phyloP scores from a whole-genome alignment of 2,329 filamentous ascomycete species.

The Ambrosiella xylebori region DNA sequence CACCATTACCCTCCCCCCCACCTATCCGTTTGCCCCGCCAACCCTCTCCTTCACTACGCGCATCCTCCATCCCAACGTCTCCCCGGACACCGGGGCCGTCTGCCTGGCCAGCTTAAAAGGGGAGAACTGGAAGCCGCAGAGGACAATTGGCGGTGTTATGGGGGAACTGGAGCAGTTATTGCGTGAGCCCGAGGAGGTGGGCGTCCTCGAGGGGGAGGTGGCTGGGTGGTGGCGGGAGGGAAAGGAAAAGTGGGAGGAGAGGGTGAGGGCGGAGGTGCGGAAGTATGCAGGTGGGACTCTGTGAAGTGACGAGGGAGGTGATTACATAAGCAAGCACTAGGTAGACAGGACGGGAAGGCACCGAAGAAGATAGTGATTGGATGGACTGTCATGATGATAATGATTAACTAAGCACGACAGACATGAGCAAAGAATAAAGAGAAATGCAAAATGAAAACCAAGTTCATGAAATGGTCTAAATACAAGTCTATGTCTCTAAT shows the following conservation, averaged over 20 bases:
- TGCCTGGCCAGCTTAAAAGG: conserved; percentile 88
- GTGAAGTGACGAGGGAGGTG: too few species aligned
- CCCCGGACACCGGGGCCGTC: conserved; percentile 93
- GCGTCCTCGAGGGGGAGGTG: conserved; percentile 73
- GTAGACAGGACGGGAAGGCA: too few species aligned
- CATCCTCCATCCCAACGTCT: conserved; percentile 99
- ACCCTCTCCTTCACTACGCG: conserved; percentile 99
- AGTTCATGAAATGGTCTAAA: background rate
- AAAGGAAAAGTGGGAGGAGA: conserved; percentile 44
- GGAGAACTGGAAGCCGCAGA: conserved; percentile 84
- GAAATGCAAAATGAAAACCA: background rate
- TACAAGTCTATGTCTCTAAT: background rate
- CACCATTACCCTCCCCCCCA: conserved; percentile 96
- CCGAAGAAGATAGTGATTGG: too few species aligned
- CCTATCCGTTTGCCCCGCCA: conserved; percentile 99
- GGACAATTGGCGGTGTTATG: conserved; percentile 58
- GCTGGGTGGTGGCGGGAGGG: conserved; percentile 67
- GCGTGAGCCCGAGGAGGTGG: conserved; percentile 68
- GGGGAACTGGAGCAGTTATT: conserved; percentile 60
- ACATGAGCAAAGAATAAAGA: too few species aligned
- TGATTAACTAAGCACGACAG: too few species aligned
- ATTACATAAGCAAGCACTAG: too few species aligned
- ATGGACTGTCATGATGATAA: too few species aligned
- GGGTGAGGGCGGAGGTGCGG: conserved; percentile 18
- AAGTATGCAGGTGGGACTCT: conserved; percentile 1